phyloP scores from a whole-genome alignment of 805 yeast species.

The Kodamaea restingae region DNA sequence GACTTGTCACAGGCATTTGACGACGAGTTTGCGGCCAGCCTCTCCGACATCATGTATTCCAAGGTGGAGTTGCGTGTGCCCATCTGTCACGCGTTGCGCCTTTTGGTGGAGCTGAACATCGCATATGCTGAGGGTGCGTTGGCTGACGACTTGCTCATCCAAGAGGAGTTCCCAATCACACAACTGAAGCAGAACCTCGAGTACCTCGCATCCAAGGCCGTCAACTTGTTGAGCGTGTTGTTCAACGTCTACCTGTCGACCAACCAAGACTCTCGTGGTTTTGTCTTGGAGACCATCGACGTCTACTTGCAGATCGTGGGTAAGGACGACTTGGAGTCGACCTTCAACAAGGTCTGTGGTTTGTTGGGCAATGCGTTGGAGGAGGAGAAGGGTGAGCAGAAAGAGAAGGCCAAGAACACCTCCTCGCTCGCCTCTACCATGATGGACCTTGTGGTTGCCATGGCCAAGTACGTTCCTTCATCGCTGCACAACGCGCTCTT shows the following conservation, averaged over 20 bases:
- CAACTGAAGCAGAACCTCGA: conserved; percentile 56
- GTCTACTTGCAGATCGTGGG: conserved; percentile 69
- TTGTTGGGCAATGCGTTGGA: conserved; percentile 73
- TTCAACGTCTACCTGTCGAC: conserved; percentile 94
- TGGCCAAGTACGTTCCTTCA: conserved; percentile 78
- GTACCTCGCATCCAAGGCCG: conserved; percentile 60
- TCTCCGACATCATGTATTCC: conserved; percentile 72
- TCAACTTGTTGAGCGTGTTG: conserved; percentile 78
- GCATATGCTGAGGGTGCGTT: conserved; percentile 59
- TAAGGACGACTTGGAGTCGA: conserved; percentile 59
- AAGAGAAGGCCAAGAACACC: conserved; percentile 29
- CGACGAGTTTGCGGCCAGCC: conserved; percentile 70
- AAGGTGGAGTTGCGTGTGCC: conserved; percentile 70
- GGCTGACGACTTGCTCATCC: conserved; percentile 52
- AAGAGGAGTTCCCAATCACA: conserved; percentile 55
- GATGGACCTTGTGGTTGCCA: conserved; percentile 85
- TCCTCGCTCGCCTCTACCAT: conserved; percentile 71
- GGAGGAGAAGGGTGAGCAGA: conserved; percentile 31
- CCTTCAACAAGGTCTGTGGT: conserved; percentile 83
- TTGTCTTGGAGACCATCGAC: conserved; percentile 81
- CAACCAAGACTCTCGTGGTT: conserved; percentile 75
- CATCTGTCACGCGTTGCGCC: conserved; percentile 78
- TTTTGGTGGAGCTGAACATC: conserved; percentile 72
- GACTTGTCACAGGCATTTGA: conserved; percentile 66
- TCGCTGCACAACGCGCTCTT: conserved; percentile 69